phyloP scores from a whole-genome alignment of 441 rosid genomes.

The California macrophylla region DNA sequence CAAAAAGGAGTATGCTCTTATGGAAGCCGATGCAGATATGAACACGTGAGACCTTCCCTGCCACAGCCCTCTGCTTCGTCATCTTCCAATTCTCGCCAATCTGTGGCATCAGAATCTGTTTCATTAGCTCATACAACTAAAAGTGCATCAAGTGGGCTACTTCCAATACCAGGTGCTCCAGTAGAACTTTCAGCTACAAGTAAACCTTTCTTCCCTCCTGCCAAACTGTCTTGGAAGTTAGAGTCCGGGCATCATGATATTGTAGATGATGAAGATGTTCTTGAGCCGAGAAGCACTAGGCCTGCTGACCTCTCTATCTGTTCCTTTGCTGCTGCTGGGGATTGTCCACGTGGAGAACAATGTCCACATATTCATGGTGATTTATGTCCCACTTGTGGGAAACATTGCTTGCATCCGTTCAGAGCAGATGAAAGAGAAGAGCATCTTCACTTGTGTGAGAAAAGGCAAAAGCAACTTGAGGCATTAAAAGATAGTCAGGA shows the following conservation, averaged over 20 bases:
- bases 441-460: constrained; percentile 58
- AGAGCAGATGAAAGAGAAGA: constrained; percentile 73
- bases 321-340: constrained; percentile 78
- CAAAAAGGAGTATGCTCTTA: constrained; percentile 77
- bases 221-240: constrained; percentile 36
- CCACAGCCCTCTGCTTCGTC: constrained; percentile 44
- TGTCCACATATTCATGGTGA: constrained; percentile 91
- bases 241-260: constrained; percentile 27
- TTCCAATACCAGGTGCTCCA: constrained; percentile 22
- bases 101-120: constrained; percentile 25
- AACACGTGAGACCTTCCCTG: constrained; percentile 56
- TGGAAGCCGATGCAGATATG: constrained; percentile 83
- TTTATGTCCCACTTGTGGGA: constrained; percentile 71
- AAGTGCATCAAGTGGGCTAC: constrained; percentile 21
- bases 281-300: constrained; percentile 34
- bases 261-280: constrained; percentile 24
- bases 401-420: constrained; percentile 81
- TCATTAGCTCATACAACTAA: constrained; percentile 22
- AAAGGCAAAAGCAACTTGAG: constrained; percentile 57
- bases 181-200: constrained; percentile 34
- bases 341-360: constrained; percentile 66
- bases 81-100: constrained; percentile 30
- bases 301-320: constrained; percentile 59
- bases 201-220: constrained; percentile 27
- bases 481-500: constrained; percentile 49